These are phyloP conservation scores for Camellia oleifera DNA, from an alignment of 179 eudicot genomes.

Conservation along the genomic window DNA sequence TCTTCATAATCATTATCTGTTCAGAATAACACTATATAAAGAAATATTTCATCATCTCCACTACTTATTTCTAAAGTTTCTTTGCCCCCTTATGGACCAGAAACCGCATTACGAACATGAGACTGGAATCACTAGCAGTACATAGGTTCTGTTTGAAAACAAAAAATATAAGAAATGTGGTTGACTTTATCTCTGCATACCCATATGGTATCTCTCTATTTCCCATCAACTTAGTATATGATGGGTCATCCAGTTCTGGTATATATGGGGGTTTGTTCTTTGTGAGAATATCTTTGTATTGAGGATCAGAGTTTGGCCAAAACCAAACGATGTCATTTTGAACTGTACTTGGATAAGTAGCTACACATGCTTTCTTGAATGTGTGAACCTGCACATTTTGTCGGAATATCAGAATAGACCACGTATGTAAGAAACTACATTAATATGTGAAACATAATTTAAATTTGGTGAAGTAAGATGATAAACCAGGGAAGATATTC, in stretches of 20 bases:
- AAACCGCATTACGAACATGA: neutral
- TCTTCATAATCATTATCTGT: neutral
- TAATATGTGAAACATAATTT: neutral
- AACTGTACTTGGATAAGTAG: constrained; percentile 67
- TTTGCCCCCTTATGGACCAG: neutral
- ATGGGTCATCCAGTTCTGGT: constrained; percentile 78
- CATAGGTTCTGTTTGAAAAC: neutral
- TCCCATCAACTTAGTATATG: constrained; percentile 50
- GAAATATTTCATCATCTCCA: neutral
- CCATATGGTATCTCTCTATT: constrained; percentile 78
- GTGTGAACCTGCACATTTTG: constrained; percentile 54
- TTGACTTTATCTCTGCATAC: constrained; percentile 27
- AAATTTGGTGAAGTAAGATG: neutral
- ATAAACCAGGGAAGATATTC: neutral
- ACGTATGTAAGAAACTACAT: neutral
- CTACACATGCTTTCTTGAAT: constrained; percentile 71
- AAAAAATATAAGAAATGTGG: neutral
- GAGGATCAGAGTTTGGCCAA: constrained; percentile 76
- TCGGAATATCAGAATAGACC: neutral
- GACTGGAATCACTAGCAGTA: neutral
- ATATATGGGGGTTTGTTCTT: constrained; percentile 66
- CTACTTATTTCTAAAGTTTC: neutral
- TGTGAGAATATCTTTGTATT: constrained; percentile 45
- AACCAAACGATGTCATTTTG: constrained; percentile 89
- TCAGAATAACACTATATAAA: neutral